These are phyloP conservation scores for Boletus bicolor DNA, from an alignment of 768 basidiomycete genomes.

Conservation along the genomic window DNA sequence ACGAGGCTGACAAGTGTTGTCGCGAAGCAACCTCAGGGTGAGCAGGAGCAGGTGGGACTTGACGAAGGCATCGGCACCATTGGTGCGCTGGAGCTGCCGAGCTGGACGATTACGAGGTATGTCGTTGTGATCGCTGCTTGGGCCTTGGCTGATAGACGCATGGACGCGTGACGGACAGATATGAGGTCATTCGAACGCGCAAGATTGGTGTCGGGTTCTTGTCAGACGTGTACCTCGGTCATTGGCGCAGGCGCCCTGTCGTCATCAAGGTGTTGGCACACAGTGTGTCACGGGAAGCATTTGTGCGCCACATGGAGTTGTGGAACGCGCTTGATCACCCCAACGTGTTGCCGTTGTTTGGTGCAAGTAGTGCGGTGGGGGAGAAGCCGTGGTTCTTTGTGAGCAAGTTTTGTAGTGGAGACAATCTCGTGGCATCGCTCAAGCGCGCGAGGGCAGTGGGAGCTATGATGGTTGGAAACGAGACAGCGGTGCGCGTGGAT, in stretches of 20 bases:
- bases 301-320: slow-evolving; percentile 64
- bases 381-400: slow-evolving; percentile 80
- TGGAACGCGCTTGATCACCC: slow-evolving; percentile 71
- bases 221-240: slow-evolving; percentile 74
- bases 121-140: not conserved
- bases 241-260: slow-evolving; percentile 63
- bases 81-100: slow-evolving; percentile 41
- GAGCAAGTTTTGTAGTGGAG: slow-evolving; percentile 65
- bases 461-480: not conserved
- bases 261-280: slow-evolving; percentile 72
- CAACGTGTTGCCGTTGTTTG: slow-evolving; percentile 70
- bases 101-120: slow-evolving; percentile 74
- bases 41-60: not conserved
- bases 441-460: slow-evolving; percentile 26
- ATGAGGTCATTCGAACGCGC: slow-evolving; percentile 69
- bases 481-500: slow-evolving; percentile 28
- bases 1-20: slow-evolving; percentile 49
- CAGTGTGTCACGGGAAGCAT: slow-evolving; percentile 58
- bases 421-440: slow-evolving; percentile 60
- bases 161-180: slow-evolving; percentile 34
- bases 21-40: not conserved
- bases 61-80: not conserved
- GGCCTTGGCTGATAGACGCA: not conserved
- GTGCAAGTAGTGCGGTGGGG: slow-evolving; percentile 68
- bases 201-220: slow-evolving; percentile 74